These are phyloP conservation scores for Cladosporium sp. DNA, from an alignment of 2,329 filamentous ascomycete genomes.

Conservation along the genomic window DNA sequence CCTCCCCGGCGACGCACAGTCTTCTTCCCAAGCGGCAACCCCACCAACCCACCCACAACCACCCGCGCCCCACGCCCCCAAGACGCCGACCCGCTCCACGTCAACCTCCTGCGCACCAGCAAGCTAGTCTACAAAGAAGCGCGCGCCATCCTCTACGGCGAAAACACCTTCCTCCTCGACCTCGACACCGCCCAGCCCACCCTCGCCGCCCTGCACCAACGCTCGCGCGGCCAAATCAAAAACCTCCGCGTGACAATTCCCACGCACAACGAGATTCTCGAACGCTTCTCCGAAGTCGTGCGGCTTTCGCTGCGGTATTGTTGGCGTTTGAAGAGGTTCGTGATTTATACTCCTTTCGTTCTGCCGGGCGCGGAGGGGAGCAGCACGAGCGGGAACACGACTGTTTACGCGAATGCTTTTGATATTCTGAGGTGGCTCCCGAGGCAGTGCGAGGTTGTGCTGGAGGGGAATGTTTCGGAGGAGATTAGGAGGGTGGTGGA, in stretches of 20 bases:
- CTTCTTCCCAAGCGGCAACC: too few relatives aligned
- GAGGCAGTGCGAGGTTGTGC: slow-evolving; percentile 35
- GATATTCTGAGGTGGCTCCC: slow-evolving; percentile 45
- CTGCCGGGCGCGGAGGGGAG: slow-evolving; percentile 28
- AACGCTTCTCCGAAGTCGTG: slow-evolving; percentile 43
- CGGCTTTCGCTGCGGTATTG: slow-evolving; percentile 43
- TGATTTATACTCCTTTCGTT: slow-evolving; percentile 35
- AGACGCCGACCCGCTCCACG: slow-evolving; percentile 33
- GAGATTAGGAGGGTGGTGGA: slow-evolving; percentile 38
- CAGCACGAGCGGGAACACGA: slow-evolving; percentile 33
- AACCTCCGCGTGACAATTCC: slow-evolving; percentile 41
- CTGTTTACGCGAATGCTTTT: slow-evolving; percentile 44
- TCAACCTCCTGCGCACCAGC: slow-evolving; percentile 36
- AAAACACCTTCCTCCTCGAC: slow-evolving; percentile 37
- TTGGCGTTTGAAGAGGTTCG: slow-evolving; percentile 40
- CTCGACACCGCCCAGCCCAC: slow-evolving; percentile 35
- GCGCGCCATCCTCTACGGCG: slow-evolving; percentile 36
- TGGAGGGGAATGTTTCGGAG: slow-evolving; percentile 37
- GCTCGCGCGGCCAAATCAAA: slow-evolving; percentile 40
- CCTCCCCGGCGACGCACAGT: not conserved
- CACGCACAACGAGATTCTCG: slow-evolving; percentile 43
- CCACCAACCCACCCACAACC: not conserved
- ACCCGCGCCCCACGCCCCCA: slow-evolving; percentile 19
- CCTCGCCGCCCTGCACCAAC: slow-evolving; percentile 38
- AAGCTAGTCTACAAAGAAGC: slow-evolving; percentile 39